Base-by-base conservation (phyloP, 2,329 filamentous ascomycete genomes). In the Exophiala phaeomuriformis region DNA sequence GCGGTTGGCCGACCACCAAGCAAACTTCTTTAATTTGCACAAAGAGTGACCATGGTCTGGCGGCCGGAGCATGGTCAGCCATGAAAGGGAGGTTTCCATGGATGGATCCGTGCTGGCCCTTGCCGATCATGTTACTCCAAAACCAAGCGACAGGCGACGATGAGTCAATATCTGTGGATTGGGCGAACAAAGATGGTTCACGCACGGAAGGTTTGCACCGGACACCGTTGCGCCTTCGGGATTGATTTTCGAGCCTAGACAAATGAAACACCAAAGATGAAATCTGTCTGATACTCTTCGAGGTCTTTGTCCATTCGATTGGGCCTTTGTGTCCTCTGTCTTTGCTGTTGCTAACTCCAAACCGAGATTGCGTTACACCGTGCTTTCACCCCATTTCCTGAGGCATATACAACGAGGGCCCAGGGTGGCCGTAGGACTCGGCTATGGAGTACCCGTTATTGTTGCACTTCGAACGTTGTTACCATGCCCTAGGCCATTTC, bases 221-320 rank as follows among this genome's bases (percentile, higher is more conserved):
- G 31, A 27, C 39, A 41, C 39, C 9, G 39, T 41, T 41, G 39
- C 39, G 39, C 39, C 44, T 47, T 53, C 51, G 40, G 39, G 37
- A 49, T 43, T 49, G 37, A 37, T 49, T 49, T 44, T 27, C 33
- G 30, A 35, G 33, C 37, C 45, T 52, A 52, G 50, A 43, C 37
- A 49, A 53, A 48, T 53, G 51, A 53, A 19, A 48, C 39, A 53
- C 43, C 51, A 46, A 19, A 53, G 40, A 51, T 53, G 51, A 48
- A 49, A 49, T 40, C 45, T 48, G 28, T 44, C 39, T 29, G 5
- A 32, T 8, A 41, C 9, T 27, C 5, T 39, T 39, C 7, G 6
- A 39, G 39, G 27, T 41, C 28, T 12, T 35, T 35, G 33, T 5
- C 36, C 36, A 8, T 10, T 39, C 19, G 36, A 4, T 41, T 8